Evolutionary conservation across 768 basidiomycete genomes (phyloP).

Genomic region (Rhizopogon vinicolor): DNA sequence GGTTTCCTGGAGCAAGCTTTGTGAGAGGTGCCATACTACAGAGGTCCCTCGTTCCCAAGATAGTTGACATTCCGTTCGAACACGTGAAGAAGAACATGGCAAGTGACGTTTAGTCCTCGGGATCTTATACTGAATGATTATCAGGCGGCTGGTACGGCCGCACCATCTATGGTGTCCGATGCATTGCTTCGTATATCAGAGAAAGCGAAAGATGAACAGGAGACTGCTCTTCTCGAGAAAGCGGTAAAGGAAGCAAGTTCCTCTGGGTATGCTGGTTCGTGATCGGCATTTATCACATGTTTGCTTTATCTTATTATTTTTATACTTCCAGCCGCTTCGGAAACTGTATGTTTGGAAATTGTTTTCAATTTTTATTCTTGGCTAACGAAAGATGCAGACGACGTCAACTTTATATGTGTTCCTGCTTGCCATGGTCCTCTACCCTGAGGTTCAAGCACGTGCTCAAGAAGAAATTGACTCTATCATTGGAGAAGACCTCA

Average conservation of each 20-base stretch:
- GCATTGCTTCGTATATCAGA: conserved; percentile 11
- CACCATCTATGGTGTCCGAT: conserved; percentile 20
- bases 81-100: conserved; percentile 18
- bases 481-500: conserved; percentile 12
- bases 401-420: conserved; percentile 15
- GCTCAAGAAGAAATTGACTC: conserved; percentile 16
- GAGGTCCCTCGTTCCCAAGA: conserved; percentile 1
- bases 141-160: conserved; percentile 16
- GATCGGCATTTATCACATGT: conserved; percentile 1
- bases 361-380: neutral
- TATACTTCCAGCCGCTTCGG: conserved; percentile 14
- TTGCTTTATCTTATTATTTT: conserved; percentile 1
- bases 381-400: conserved; percentile 6
- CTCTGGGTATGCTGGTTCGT: conserved; percentile 14
- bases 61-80: conserved; percentile 19
- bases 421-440: conserved; percentile 19
- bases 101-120: neutral
- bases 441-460: conserved; percentile 18
- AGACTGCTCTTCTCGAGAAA: conserved; percentile 11
- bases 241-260: conserved; percentile 19
- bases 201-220: conserved; percentile 2
- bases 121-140: neutral
- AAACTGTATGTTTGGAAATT: conserved; percentile 11
- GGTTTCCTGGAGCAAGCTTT: conserved; percentile 21
- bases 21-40: conserved; percentile 8